Evolutionary conservation across 108 stramenopile species (phyloP), one percentile per base, ranked within the genome.

Genomic region (Seminavis robusta): DNA sequence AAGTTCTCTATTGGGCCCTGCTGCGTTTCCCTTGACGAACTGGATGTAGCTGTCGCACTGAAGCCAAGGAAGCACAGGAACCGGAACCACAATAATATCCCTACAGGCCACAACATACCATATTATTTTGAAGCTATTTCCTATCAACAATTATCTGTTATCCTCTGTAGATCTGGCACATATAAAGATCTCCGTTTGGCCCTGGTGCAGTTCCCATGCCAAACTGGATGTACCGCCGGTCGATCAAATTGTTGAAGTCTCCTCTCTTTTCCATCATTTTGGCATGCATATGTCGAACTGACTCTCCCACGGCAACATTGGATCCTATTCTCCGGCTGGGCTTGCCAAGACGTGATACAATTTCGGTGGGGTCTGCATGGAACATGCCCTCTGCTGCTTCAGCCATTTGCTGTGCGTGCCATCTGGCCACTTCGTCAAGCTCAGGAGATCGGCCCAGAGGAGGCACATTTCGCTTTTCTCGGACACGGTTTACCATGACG

Each of bases 121-220:
- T n/a, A n/a, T n/a, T n/a, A n/a, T n/a, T n/a, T n/a, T n/a, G n/a
- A n/a, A n/a, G n/a, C n/a, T n/a, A n/a, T n/a, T n/a, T n/a, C n/a
- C n/a, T n/a, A n/a, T n/a, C n/a, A n/a, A n/a, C n/a, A n/a, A n/a
- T n/a, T n/a, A n/a, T n/a, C n/a, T n/a, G n/a, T 56, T 53, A 52
- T 28, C 63, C 74, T 29, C 56, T 28, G 52, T 60, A 75, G 15
- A 75, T 46, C 47, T 75, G 74, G 38, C 67, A 68, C 16, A 75
- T 9, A 40, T 75, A 75, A 3, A 75, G 32, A 4, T 26, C 40
- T 9, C 73, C 73, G 25, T 68, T 44, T 11, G 26, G 19, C 11
- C 27, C 73, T n/a, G 19, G 24, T 4, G 37, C 49, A 16, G 76
- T 69, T 16, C 71, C 76, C 51, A 78, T 73, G 11, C 76, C 76